Percentiles rank a stretch among this genome's conserved stretches.
Evolutionary conservation across 208 protist genomes (phyloP).

Genomic region (Leishmania mexicana): DNA sequence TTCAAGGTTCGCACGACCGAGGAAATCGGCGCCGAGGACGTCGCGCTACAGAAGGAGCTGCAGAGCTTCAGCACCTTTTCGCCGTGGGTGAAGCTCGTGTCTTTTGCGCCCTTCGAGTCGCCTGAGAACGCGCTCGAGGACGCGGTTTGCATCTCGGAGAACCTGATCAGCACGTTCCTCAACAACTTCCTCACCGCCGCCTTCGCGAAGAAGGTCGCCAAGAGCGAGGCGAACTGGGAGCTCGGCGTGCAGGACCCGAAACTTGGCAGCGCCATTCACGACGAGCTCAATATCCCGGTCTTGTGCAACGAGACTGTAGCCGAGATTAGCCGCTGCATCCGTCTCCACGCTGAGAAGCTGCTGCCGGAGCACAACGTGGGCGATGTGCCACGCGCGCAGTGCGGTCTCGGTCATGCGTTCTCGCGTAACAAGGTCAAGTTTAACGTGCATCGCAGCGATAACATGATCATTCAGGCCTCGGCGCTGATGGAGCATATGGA

Average conservation of each 20-base stretch:
- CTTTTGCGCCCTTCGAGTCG: slow-evolving; percentile 96
- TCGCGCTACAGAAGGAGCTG: slow-evolving; percentile 94
- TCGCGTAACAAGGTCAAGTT: slow-evolving; percentile 99
- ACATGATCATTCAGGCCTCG: slow-evolving; percentile 99
- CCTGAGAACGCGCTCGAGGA: slow-evolving; percentile 98
- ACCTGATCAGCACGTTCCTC: slow-evolving; percentile 89
- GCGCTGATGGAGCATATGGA: slow-evolving; percentile 98
- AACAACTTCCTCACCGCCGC: slow-evolving; percentile 95
- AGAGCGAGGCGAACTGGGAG: slow-evolving; percentile 75
- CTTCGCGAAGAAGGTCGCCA: slow-evolving; percentile 92
- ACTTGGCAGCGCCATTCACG: slow-evolving; percentile 95
- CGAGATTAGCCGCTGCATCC: slow-evolving; percentile 96
- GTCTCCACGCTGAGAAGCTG: slow-evolving; percentile 95
- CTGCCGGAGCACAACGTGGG: slow-evolving; percentile 93
- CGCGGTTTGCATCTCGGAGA: slow-evolving; percentile 97
- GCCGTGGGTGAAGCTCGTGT: slow-evolving; percentile 95
- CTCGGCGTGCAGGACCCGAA: slow-evolving; percentile 97
- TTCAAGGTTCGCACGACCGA: slow-evolving; percentile 96
- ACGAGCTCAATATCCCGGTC: slow-evolving; percentile 82
- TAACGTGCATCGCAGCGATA: slow-evolving; percentile 98
- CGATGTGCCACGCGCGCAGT: slow-evolving; percentile 97
- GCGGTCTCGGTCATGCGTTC: slow-evolving; percentile 98
- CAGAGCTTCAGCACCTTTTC: slow-evolving; percentile 94
- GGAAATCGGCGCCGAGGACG: slow-evolving; percentile 91
- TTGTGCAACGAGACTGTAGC: slow-evolving; percentile 89